Evolutionary conservation across 345 rosid genomes (phyloP), one percentile per base, ranked within the genome.

Genomic region (Corchorus capsularis): DNA sequence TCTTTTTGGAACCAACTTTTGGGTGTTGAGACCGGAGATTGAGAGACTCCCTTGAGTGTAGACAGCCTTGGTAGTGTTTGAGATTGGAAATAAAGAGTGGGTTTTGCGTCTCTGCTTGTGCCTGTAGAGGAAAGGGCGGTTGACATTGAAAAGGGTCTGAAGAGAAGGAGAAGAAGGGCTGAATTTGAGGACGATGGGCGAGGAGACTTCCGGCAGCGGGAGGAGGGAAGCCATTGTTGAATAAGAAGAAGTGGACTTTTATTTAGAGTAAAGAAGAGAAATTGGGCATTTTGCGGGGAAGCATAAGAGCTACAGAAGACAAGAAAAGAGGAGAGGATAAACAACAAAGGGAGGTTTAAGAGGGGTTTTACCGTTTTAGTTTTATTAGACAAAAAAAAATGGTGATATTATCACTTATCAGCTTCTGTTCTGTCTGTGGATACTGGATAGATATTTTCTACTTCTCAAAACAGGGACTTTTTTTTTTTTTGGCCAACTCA

Each of bases 211-310:
- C 53, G 79, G 81, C 13, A 73, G 65, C 19, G 85, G 79, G 77
- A 86, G 85, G 35, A 85, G 83, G 50, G 87, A 82, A 53, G 88
- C 78, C 93, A 89, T 93, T 54, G 73, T 67, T 67, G 75, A 72
- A 11, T 54, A 50, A 50, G 19, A 55, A 49, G 46, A 34, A 32
- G 4, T 0, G 63, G 16, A 3, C 5, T 62, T 34, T 34, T 8
- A 69, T 34, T 34, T 8, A 69, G 66, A 47, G 79, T 46, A 69
- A 15, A 55, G 63, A 63, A 10, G 66, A 76, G 77, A 66, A 62
- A 22, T 16, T 27, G 69, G 70, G 53, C 79, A 78, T 78, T 57
- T 69, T 59, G 32, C 13, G 45, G 27, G 59, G 39, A 15, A 46
- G 43, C 27, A 59, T 54, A 12, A 69, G 56, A 41, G 39, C 20